Evolutionary conservation across 1,284 basidiomycete genomes (phyloP), one percentile per base, ranked within the genome.

Genomic region (Ceratobasidium sp.): DNA sequence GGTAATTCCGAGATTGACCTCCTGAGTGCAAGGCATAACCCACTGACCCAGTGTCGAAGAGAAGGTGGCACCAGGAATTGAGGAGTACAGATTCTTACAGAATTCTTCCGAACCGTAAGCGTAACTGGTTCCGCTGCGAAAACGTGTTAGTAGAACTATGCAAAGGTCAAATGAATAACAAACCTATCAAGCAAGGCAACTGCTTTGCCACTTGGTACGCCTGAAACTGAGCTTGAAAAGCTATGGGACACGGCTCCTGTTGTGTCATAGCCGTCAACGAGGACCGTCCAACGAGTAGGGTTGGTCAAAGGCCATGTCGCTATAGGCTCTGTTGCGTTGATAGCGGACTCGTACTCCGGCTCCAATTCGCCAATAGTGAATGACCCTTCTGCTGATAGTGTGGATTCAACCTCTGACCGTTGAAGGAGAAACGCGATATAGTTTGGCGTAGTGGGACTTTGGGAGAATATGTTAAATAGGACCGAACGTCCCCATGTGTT

Each of bases 341-440:
- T 82, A 28, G 93, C 85, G 6, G 83, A 83, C 35, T 84, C 78
- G 78, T 92, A 93, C 14, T 82, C 78, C 14, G 87, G 84, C 38
- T 91, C 89, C 54, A 87, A 84, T 81, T 93, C 91, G 69, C 91
- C 90, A 32, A 59, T 35, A 8, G 67, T 49, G n/a, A 70, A 70
- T 11, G 67, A 58, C 11, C 67, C 66, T 23, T 69, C 67, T 18
- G 26, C 32, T 14, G 23, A n/a, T 0, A 41, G 16, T 6, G 43
- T 41, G 21, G 43, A n/a, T 32, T 28, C 28, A 30, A 46, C 38
- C 18, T 44, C 44, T 8, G 67, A 58, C 18, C 91, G 82, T 77
- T 91, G 87, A n/a, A 94, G 82, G 0, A 89, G 84, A 78, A 94
- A 90, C 0, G 91, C 87, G 76, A 94, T 89, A 79, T 88, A 94